phyloP scores from a whole-genome alignment of 371 early-diverging fungal species.

The Capillidium heterosporum region DNA sequence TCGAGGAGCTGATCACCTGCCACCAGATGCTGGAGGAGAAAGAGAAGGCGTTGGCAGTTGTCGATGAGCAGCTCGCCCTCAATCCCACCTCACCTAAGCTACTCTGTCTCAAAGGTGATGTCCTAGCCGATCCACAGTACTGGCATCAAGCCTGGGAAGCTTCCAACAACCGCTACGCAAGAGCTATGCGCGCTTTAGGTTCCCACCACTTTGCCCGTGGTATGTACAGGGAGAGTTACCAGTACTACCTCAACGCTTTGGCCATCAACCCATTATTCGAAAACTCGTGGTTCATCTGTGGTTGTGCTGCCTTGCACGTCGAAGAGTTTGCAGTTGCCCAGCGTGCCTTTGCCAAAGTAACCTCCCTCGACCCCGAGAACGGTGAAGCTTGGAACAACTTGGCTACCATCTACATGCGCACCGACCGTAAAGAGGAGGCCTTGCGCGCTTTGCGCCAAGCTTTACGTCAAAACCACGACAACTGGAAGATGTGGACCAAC shows the following conservation, averaged over 20 bases:
- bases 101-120: conserved; percentile 75
- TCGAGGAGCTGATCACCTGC: conserved; percentile 82
- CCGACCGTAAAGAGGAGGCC: conserved; percentile 52
- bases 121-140: conserved; percentile 50
- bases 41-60: conserved; percentile 60
- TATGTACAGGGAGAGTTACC: conserved; percentile 30
- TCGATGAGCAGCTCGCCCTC: conserved; percentile 33
- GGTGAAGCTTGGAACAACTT: conserved; percentile 95
- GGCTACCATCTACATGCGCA: conserved; percentile 57
- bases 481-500: conserved; percentile 88
- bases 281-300: conserved; percentile 86
- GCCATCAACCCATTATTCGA: conserved; percentile 88
- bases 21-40: conserved; percentile 62
- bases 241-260: conserved; percentile 51
- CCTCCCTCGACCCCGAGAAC: conserved; percentile 57
- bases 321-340: conserved; percentile 59
- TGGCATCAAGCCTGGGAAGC: conserved; percentile 81
- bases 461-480: conserved; percentile 53
- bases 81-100: conserved; percentile 63
- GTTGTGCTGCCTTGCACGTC: conserved; percentile 77
- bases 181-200: conserved; percentile 88
- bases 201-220: conserved; percentile 44
- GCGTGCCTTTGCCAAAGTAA: conserved; percentile 58
- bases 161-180: conserved; percentile 55
- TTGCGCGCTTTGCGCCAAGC: conserved; percentile 71